A percentile compares a stretch with the other conserved stretches of the same genome.
These are phyloP conservation scores for Claviceps spartinae DNA, from an alignment of 2,329 filamentous ascomycete genomes.

Conservation along the genomic window DNA sequence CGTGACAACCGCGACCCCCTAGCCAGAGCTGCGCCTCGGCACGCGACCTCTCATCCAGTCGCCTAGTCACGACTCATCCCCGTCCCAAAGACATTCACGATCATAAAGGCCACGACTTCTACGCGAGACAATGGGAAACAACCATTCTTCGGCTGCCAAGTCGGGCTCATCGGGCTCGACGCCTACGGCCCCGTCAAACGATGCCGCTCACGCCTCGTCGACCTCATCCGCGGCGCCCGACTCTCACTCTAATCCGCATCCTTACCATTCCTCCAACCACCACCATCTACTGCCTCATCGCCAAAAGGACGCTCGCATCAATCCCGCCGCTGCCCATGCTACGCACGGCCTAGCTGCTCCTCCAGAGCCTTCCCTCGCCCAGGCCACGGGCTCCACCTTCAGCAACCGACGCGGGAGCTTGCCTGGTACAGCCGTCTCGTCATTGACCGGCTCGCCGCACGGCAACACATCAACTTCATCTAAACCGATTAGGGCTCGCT, in stretches of 20 bases:
- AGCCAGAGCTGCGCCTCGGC: too few species aligned
- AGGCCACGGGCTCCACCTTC: conserved; percentile 43
- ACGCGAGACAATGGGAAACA: conserved; percentile 22
- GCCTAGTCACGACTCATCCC: background rate
- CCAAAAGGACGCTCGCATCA: conserved; percentile 29
- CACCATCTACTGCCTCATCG: conserved; percentile 14
- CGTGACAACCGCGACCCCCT: too few species aligned
- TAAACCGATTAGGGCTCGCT: conserved; percentile 14
- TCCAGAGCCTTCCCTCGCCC: conserved; percentile 47
- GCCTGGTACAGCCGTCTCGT: conserved; percentile 35
- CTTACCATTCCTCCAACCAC: conserved; percentile 3
- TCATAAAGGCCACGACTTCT: conserved; percentile 2
- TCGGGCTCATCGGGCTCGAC: conserved; percentile 19
- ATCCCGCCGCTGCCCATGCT: conserved; percentile 41
- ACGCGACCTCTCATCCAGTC: background rate
- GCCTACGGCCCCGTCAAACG: conserved; percentile 9
- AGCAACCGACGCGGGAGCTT: conserved; percentile 32
- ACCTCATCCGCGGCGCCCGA: conserved; percentile 1
- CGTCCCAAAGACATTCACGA: background rate
- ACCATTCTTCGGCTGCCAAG: conserved; percentile 25
- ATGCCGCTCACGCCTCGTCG: conserved; percentile 8
- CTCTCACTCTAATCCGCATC: background rate
- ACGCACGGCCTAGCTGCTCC: conserved; percentile 43
- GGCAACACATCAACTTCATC: conserved; percentile 19
- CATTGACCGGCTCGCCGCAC: conserved; percentile 33